These are phyloP conservation scores for Cylindrotheca closterium DNA, from an alignment of 108 stramenopile species.

Conservation along the genomic window DNA sequence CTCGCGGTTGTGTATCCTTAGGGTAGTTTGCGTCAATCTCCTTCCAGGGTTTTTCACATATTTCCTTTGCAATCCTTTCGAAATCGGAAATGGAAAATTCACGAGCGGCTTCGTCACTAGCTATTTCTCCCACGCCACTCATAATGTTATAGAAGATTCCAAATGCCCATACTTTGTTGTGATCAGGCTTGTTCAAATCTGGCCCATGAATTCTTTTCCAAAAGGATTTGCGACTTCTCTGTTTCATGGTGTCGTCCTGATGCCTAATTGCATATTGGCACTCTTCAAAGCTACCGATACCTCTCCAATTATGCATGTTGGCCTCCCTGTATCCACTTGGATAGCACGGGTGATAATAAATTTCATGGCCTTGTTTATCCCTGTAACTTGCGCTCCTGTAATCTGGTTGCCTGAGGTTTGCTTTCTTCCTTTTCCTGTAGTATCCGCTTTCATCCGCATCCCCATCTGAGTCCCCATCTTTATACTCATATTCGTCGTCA, in stretches of 20 bases:
- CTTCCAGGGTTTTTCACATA: neutral
- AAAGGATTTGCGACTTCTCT: neutral
- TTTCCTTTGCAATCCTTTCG: neutral
- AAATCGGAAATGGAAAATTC: neutral
- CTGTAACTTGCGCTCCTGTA: too few species aligned
- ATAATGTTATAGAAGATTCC: neutral
- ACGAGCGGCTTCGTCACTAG: neutral
- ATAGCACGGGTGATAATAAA: too few species aligned
- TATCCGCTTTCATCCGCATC: too few species aligned
- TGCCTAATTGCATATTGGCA: neutral
- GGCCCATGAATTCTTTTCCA: neutral
- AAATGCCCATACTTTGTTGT: neutral
- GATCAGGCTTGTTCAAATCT: neutral
- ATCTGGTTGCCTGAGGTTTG: too few species aligned
- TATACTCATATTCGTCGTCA: too few species aligned
- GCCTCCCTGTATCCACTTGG: too few species aligned
- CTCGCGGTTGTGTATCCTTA: neutral
- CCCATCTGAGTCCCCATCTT: too few species aligned
- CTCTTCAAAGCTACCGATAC: neutral
- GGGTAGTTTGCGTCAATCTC: neutral
- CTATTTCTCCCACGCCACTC: neutral
- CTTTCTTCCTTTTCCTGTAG: too few species aligned
- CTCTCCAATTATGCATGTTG: neutral
- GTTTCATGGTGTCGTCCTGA: neutral
- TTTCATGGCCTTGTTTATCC: too few species aligned